Conservation (phyloP, 805 yeast species). For the Candida krabiensis region DNA sequence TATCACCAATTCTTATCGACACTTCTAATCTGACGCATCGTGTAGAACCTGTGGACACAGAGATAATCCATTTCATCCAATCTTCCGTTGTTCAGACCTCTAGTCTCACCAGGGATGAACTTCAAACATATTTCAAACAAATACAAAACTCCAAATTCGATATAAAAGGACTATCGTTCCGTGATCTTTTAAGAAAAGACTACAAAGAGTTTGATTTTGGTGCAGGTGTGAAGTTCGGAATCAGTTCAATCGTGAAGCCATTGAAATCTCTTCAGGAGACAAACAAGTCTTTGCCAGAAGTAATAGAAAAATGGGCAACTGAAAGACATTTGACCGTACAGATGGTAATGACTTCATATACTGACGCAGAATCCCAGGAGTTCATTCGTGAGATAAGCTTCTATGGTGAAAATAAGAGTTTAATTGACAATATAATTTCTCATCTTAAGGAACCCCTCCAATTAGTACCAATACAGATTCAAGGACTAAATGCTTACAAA, state of each 20-base stretch:
- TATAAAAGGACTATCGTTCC: slow-evolving; percentile 55
- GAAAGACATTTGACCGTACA: slow-evolving; percentile 38
- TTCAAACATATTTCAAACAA: slow-evolving; percentile 23
- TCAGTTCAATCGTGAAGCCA: slow-evolving; percentile 71
- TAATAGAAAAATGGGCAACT: slow-evolving; percentile 23
- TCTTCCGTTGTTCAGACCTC: not conserved
- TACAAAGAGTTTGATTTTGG: slow-evolving; percentile 66
- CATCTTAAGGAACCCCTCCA: slow-evolving; percentile 26
- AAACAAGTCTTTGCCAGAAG: slow-evolving; percentile 21
- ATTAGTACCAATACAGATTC: slow-evolving; percentile 14
- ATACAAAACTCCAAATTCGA: slow-evolving; percentile 57
- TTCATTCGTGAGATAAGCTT: slow-evolving; percentile 48
- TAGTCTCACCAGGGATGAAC: slow-evolving; percentile 19
- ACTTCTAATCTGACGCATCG: slow-evolving; percentile 66
- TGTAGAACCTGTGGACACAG: slow-evolving; percentile 59
- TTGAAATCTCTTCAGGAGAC: slow-evolving; percentile 48
- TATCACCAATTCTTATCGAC: slow-evolving; percentile 75
- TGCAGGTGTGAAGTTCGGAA: slow-evolving; percentile 53
- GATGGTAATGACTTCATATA: slow-evolving; percentile 50
- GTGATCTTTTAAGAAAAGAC: slow-evolving; percentile 76
- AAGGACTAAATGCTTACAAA: slow-evolving; percentile 36
- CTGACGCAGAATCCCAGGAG: slow-evolving; percentile 20
- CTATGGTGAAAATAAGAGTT: slow-evolving; percentile 9
- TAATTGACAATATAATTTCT: slow-evolving; percentile 16
- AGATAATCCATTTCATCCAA: slow-evolving; percentile 40